Percentiles rank a stretch among this genome's conserved stretches.
phyloP scores from a whole-genome alignment of 164 flowering plant species.

The Cinnamomum chago region DNA sequence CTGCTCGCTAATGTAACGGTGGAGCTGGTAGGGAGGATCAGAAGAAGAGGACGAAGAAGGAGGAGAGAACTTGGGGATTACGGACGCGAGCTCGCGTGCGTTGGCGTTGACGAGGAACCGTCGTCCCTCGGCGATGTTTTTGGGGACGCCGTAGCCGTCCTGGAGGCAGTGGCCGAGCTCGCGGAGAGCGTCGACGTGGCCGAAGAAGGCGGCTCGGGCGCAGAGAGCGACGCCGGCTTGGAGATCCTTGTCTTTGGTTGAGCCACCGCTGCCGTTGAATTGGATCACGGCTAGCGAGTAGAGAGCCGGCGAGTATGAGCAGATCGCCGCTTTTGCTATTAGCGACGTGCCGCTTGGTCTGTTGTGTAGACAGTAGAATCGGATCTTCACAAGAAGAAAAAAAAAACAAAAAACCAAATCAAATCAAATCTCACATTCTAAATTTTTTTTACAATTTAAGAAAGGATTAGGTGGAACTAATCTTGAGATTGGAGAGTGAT shows the following conservation, averaged over 20 bases:
- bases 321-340: constrained; percentile 74
- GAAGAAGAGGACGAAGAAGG: constrained; percentile 28
- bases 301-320: constrained; percentile 60
- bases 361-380: constrained; percentile 63
- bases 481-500: neutral
- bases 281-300: constrained; percentile 83
- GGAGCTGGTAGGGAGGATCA: constrained; percentile 12
- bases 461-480: neutral
- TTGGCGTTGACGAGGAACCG: constrained; percentile 61
- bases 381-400: constrained; percentile 1
- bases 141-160: constrained; percentile 74
- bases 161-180: constrained; percentile 84
- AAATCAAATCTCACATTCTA: neutral
- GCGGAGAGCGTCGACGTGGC: constrained; percentile 74
- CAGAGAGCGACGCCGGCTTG: constrained; percentile 74
- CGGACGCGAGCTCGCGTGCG: constrained; percentile 51
- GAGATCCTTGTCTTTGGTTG: constrained; percentile 61
- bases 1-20: constrained; percentile 18
- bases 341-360: constrained; percentile 67
- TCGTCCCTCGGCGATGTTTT: constrained; percentile 54
- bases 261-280: constrained; percentile 83
- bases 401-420: too few species aligned
- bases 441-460: too few species aligned
- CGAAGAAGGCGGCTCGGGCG: constrained; percentile 65
- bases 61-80: constrained; percentile 16